Evolutionary conservation across 179 eudicot genomes (phyloP).

Genomic region (Beta corolliflora): DNA sequence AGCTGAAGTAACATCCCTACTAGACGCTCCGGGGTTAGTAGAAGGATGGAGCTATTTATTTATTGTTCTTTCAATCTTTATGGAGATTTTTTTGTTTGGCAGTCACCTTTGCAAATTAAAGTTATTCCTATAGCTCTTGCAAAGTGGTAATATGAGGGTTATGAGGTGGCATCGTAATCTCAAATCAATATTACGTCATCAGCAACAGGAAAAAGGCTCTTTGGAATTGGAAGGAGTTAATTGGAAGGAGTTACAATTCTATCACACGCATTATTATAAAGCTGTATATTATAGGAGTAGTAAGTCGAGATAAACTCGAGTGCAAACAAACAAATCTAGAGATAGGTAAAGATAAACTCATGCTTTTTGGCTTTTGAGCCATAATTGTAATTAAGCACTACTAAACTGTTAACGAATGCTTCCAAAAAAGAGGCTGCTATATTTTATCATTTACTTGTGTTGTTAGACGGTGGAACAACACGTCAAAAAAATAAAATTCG

Average conservation of each 20-base stretch:
- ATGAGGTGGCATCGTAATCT: constrained; percentile 35
- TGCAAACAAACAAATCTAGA: constrained; percentile 21
- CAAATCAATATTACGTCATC: constrained; percentile 30
- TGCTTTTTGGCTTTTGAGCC: constrained; percentile 34
- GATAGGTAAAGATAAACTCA: constrained; percentile 27
- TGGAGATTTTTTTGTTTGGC: constrained; percentile 8
- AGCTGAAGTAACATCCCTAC: no score
- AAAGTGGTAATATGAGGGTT: neutral
- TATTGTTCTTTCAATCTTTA: neutral
- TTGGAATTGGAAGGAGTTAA: constrained; percentile 20
- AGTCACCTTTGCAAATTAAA: constrained; percentile 8
- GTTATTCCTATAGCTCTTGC: neutral
- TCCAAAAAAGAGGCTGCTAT: constrained; percentile 39
- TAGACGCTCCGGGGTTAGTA: no score
- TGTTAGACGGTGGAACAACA: constrained; percentile 24
- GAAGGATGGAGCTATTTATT: neutral
- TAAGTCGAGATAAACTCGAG: constrained; percentile 31
- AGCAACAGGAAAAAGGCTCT: constrained; percentile 30
- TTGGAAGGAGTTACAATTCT: neutral
- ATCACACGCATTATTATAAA: constrained; percentile 4
- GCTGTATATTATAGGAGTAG: neutral
- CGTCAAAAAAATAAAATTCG: constrained; percentile 17
- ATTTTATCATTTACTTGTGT: constrained; percentile 6
- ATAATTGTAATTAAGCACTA: constrained; percentile 1
- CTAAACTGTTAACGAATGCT: constrained; percentile 25